Percentiles rank a stretch among this genome's conserved stretches.
phyloP scores from a whole-genome alignment of 2,329 filamentous ascomycete species.

The Alternaria longipes region DNA sequence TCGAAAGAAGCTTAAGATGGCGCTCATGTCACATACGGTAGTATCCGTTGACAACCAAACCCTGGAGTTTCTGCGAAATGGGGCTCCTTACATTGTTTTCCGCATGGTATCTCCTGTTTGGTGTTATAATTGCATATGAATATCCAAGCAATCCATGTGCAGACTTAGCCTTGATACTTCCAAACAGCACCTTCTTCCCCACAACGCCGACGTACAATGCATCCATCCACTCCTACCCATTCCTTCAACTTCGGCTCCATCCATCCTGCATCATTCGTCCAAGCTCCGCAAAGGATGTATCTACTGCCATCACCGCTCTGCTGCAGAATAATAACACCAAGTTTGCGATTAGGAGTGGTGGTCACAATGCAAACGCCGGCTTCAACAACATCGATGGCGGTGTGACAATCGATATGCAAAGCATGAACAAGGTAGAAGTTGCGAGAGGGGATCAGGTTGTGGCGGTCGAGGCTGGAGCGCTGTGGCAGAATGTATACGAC shows the following conservation, averaged over 20 bases:
- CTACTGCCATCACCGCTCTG: slow-evolving; percentile 25
- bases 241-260: slow-evolving; percentile 27
- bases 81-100: background rate
- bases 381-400: slow-evolving; percentile 45
- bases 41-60: background rate
- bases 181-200: slow-evolving; percentile 28
- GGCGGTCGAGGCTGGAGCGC: slow-evolving; percentile 35
- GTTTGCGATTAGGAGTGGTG: slow-evolving; percentile 38
- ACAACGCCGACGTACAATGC: slow-evolving; percentile 32
- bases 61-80: background rate
- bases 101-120: slow-evolving; percentile 5
- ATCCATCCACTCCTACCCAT: slow-evolving; percentile 35
- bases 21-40: background rate
- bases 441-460: slow-evolving; percentile 25
- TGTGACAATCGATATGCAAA: slow-evolving; percentile 44
- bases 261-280: slow-evolving; percentile 37
- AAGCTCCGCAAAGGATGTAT: slow-evolving; percentile 28
- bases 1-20: background rate
- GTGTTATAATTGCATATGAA: background rate
- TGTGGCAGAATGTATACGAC: slow-evolving; percentile 51
- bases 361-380: slow-evolving; percentile 33
- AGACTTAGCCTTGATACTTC: slow-evolving; percentile 23
- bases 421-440: slow-evolving; percentile 31
- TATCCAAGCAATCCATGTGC: slow-evolving; percentile 17
- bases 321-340: slow-evolving; percentile 19